Conservation (phyloP, 805 yeast species). For the Ogataea pilisensis region DNA sequence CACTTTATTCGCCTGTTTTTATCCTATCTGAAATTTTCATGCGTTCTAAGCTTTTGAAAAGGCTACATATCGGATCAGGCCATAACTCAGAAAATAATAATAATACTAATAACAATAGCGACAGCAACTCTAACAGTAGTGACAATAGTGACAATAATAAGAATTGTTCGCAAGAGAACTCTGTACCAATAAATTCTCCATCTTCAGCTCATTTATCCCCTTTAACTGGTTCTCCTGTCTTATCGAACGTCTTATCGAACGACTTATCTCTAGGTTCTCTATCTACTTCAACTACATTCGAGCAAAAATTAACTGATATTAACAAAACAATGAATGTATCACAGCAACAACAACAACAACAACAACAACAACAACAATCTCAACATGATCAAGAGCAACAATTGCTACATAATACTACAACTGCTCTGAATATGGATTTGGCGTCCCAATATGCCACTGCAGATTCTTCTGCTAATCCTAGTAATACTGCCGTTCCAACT, state of each 20-base stretch:
- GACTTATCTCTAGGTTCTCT: too few species aligned
- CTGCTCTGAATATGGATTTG: conserved; percentile 12
- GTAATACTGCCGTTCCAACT: neutral
- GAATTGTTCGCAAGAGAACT: neutral
- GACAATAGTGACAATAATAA: neutral
- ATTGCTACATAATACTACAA: conserved; percentile 19
- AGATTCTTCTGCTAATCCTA: neutral
- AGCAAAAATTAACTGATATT: too few species aligned
- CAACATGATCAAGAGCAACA: conserved; percentile 17
- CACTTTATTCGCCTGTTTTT: neutral
- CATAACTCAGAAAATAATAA: conserved; percentile 12
- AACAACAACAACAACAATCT: conserved; percentile 4
- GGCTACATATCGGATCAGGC: conserved; percentile 23
- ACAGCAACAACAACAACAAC: conserved; percentile 1
- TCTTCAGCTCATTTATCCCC: neutral
- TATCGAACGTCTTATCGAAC: too few species aligned
- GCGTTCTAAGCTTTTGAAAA: conserved; percentile 25
- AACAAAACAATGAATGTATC: too few species aligned
- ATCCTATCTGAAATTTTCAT: conserved; percentile 8
- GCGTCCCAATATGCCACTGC: conserved; percentile 4
- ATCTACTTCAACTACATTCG: too few species aligned
- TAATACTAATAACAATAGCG: neutral
- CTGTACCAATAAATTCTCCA: neutral
- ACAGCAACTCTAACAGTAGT: neutral
- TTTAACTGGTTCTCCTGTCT: neutral